Conservation (phyloP, 352 stramenopile species). For the Pythium dissimile region DNA sequence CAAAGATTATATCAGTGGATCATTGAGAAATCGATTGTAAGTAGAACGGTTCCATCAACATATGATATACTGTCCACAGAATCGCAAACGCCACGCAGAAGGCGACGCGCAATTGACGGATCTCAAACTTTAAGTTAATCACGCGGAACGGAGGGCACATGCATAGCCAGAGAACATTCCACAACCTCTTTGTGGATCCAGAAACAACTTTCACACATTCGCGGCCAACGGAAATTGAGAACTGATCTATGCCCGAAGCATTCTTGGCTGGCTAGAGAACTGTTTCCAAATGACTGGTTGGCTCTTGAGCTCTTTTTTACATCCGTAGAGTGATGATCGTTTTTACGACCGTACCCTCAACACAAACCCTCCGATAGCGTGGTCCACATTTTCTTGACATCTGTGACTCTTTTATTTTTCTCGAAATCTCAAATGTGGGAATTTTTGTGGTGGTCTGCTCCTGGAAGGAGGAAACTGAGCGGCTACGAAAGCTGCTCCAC, state of each 20-base stretch:
- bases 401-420: conserved; percentile 1
- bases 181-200: neutral
- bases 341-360: conserved; percentile 11
- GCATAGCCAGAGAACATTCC: neutral
- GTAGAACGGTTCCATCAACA: conserved; percentile 45
- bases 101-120: conserved; percentile 51
- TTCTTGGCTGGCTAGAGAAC: no score
- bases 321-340: conserved; percentile 8
- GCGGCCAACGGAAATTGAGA: no score
- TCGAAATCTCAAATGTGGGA: conserved; percentile 2
- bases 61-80: conserved; percentile 63
- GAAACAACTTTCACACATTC: no score
- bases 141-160: conserved; percentile 35
- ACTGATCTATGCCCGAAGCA: no score
- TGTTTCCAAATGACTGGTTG: conserved; percentile 5
- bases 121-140: conserved; percentile 88
- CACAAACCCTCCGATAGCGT: neutral
- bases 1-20: conserved; percentile 89
- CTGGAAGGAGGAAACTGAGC: conserved; percentile 1
- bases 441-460: conserved; percentile 29
- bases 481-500: conserved; percentile 1
- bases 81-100: conserved; percentile 31
- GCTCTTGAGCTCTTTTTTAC: neutral
- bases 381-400: neutral
- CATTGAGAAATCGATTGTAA: conserved; percentile 39